Evolutionary conservation across 2,329 filamentous ascomycete genomes (phyloP).

Genomic region (Corinectria fuckeliana): DNA sequence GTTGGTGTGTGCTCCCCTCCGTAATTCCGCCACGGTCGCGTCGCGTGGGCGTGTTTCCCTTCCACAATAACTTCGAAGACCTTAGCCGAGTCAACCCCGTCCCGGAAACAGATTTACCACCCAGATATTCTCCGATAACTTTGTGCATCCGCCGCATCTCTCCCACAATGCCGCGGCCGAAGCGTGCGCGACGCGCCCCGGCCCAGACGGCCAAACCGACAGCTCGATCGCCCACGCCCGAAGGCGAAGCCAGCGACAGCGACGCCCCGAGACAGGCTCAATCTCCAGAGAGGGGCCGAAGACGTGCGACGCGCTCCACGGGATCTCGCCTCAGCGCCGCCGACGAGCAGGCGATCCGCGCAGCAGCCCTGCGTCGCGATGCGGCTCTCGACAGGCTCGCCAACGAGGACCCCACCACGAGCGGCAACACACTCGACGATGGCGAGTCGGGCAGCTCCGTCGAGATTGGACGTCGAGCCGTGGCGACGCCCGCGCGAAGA

Average conservation of each 20-base stretch:
- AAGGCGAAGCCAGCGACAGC: constrained; percentile 24
- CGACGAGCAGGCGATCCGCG: constrained; percentile 37
- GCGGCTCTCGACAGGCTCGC: constrained; percentile 46
- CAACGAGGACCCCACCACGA: constrained; percentile 42
- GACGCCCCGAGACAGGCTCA: constrained; percentile 17
- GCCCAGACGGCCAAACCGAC: constrained; percentile 31
- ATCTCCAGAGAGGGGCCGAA: constrained; percentile 34
- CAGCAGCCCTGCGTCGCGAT: constrained; percentile 43
- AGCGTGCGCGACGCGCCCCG: constrained; percentile 38
- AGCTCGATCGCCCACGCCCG: constrained; percentile 27
- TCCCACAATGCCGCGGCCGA: constrained; percentile 40
- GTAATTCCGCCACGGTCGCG: constrained; percentile 33
- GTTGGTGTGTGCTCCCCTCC: background rate
- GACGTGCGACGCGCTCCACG: constrained; percentile 34
- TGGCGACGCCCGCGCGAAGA: constrained; percentile 43
- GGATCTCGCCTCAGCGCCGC: constrained; percentile 27
- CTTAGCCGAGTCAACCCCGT: background rate
- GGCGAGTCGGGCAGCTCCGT: constrained; percentile 43
- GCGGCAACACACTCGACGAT: constrained; percentile 36
- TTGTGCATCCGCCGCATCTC: background rate
- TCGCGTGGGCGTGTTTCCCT: constrained; percentile 41
- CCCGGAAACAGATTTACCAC: constrained; percentile 6
- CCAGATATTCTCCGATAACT: background rate
- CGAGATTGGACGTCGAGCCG: constrained; percentile 47
- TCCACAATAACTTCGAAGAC: constrained; percentile 22